Percentiles rank a stretch among this genome's conserved stretches.
Conservation (phyloP, 495 filamentous ascomycete species). For the Rostrohypoxylon terebratum region DNA sequence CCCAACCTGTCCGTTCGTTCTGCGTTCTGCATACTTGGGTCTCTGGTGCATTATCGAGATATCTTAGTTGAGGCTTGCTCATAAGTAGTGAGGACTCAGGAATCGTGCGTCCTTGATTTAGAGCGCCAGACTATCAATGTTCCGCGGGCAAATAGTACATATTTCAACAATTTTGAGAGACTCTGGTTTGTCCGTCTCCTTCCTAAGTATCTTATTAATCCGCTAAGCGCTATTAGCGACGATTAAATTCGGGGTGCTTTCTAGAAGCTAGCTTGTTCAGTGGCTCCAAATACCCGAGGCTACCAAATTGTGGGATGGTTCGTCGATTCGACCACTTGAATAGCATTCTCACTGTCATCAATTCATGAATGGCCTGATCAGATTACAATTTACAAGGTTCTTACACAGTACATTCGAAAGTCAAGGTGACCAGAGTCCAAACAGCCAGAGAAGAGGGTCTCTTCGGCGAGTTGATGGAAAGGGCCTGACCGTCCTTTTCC, state of each 20-base stretch:
- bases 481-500: conserved; percentile 35
- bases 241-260: conserved; percentile 40
- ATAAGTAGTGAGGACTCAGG: no score
- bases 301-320: conserved; percentile 44
- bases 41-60: conserved; percentile 4
- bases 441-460: conserved; percentile 26
- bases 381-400: conserved; percentile 44
- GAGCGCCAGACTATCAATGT: conserved; percentile 15
- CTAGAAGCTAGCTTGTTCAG: conserved; percentile 36
- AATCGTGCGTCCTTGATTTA: conserved; percentile 30
- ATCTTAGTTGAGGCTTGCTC: background rate
- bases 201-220: conserved; percentile 33
- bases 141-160: conserved; percentile 24
- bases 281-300: conserved; percentile 45
- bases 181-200: conserved; percentile 22
- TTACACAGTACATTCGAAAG: conserved; percentile 39
- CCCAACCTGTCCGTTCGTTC: background rate
- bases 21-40: background rate
- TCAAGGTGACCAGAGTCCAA: conserved; percentile 34
- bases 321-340: conserved; percentile 40
- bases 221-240: conserved; percentile 41
- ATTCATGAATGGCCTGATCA: conserved; percentile 45
- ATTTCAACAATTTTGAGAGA: conserved; percentile 14
- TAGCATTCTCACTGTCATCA: conserved; percentile 35
- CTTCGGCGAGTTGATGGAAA: conserved; percentile 43